These are phyloP conservation scores for Macrolepiota dolichaula DNA, from an alignment of 768 basidiomycete species.

Conservation along the genomic window DNA sequence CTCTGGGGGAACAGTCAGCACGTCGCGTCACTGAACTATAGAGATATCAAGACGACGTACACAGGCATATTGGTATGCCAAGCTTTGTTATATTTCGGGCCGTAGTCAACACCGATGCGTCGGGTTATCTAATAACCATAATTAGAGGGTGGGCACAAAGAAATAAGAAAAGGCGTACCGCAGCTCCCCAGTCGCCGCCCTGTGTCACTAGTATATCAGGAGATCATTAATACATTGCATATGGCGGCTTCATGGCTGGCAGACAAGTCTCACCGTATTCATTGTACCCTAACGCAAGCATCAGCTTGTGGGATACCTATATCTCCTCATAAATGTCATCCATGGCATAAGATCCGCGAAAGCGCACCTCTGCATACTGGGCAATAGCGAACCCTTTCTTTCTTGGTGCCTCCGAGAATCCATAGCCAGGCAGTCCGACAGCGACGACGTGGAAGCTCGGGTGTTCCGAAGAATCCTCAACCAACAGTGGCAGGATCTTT, in stretches of 20 bases:
- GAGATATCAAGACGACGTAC: conserved; percentile 27
- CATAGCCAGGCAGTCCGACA: conserved; percentile 56
- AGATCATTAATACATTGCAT: background rate
- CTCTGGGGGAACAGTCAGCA: conserved; percentile 10
- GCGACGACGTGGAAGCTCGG: conserved; percentile 65
- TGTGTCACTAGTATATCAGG: conserved; percentile 26
- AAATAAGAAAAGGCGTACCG: background rate
- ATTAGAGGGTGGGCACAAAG: background rate
- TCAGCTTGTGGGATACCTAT: conserved; percentile 45
- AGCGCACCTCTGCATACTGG: conserved; percentile 52
- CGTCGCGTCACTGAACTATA: background rate
- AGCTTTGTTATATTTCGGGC: conserved; percentile 40
- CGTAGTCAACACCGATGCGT: conserved; percentile 26
- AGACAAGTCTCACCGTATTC: conserved; percentile 37
- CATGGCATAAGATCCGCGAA: background rate
- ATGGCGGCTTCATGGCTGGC: background rate
- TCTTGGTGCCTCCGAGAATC: conserved; percentile 53
- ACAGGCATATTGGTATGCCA: conserved; percentile 48
- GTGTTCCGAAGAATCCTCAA: conserved; percentile 34
- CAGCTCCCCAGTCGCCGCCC: conserved; percentile 24
- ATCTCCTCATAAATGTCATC: background rate
- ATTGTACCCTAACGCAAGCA: conserved; percentile 44
- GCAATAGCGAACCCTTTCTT: conserved; percentile 43
- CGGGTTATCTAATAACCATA: conserved; percentile 21
- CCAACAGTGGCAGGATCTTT: conserved; percentile 55